Evolutionary conservation across 1,284 basidiomycete genomes (phyloP), one percentile per base, ranked within the genome.

Genomic region (Leccinum pachyderme): DNA sequence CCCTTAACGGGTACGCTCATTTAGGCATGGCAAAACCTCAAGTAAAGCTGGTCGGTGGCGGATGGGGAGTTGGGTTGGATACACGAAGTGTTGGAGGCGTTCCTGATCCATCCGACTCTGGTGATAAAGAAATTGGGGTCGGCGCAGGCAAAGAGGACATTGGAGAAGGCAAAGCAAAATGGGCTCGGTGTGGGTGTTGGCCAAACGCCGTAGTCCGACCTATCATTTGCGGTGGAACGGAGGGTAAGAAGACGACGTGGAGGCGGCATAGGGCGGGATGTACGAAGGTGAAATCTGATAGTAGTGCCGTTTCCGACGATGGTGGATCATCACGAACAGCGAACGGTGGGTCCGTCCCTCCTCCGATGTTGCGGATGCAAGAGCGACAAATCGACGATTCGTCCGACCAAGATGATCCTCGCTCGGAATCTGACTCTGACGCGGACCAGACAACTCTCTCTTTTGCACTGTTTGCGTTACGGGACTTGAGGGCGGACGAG

Each of bases 171-270:
- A 81, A 89, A 56, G 80, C 81, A 0, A 77, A 92, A 15, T 98
- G 91, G 70, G 85, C 89, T 0, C 76, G 95, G 45, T 89, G 80
- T 53, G 92, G 93, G 0, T 98, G 95, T 71, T 80, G 89, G 60
- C 94, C 95, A 7, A 98, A 98, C 64, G 92, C 89, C 0, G 89
- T 95, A 4, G 70, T 98, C 11, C 77, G 91, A 1, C 93, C 93
- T 0, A 78, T 94, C 31, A 69, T 94, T 18, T 86, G 89, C 63
- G 56, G 52, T 37, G 70, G 72, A 33, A 63, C 59, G 24, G 68
- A 65, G 49, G 41, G 52, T 24, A 56, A 59, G 52, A 63, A 58
- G 25, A 58, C 53, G 41, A 56, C 49, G 27, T 41, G 43, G 54
- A 59, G 54, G 61, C 47, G 49, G 31, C 66, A 61, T 50, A 51